phyloP scores from a whole-genome alignment of 192 early-diverging fungal genomes.

The Coemansia sp. region DNA sequence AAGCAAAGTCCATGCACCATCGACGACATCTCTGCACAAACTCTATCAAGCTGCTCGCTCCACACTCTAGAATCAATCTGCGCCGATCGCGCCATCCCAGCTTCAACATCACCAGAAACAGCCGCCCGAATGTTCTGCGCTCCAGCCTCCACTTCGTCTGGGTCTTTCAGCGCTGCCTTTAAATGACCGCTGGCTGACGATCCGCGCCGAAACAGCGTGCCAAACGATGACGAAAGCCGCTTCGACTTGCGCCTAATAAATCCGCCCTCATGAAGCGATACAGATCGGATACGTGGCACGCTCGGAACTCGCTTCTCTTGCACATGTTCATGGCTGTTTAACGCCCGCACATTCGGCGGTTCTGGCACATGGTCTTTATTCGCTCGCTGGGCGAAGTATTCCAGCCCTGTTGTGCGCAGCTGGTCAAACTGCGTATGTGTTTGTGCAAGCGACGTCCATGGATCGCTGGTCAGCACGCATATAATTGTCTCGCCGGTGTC shows the following conservation, averaged over 20 bases:
- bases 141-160: neutral
- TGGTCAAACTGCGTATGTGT: slow-evolving; percentile 8
- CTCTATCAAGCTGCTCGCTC: slow-evolving; percentile 8
- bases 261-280: slow-evolving; percentile 23
- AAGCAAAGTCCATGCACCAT: slow-evolving; percentile 34
- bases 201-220: slow-evolving; percentile 26
- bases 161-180: neutral
- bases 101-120: neutral
- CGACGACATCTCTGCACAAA: slow-evolving; percentile 19
- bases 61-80: slow-evolving; percentile 17
- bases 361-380: neutral
- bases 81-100: neutral
- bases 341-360: neutral
- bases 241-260: slow-evolving; percentile 40
- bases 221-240: slow-evolving; percentile 30
- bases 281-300: slow-evolving; percentile 18
- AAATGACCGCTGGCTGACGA: slow-evolving; percentile 3
- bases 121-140: neutral
- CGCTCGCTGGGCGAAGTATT: neutral
- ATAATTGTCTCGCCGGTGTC: slow-evolving; percentile 37
- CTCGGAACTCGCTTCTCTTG: neutral
- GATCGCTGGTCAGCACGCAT: slow-evolving; percentile 26
- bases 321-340: slow-evolving; percentile 1
- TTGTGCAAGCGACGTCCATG: slow-evolving; percentile 12
- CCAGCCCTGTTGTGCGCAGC: slow-evolving; percentile 16